Conservation (phyloP, 2,329 filamentous ascomycete species). For the Tolypocladium inflatum region DNA sequence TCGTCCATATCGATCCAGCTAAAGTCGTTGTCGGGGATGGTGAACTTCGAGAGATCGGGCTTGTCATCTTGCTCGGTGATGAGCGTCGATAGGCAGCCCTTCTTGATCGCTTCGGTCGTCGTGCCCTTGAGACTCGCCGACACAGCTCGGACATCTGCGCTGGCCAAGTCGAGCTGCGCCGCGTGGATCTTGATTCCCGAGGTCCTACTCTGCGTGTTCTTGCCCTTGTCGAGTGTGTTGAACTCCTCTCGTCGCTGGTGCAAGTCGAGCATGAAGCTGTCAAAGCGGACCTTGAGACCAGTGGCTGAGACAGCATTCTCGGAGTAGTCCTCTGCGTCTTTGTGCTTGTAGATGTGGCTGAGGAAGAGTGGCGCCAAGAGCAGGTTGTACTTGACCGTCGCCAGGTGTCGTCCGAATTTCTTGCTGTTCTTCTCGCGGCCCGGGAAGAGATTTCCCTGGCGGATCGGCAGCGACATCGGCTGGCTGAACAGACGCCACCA, state of each 20-base stretch:
- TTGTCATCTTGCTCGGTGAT: constrained; percentile 46
- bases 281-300: constrained; percentile 89
- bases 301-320: constrained; percentile 77
- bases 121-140: constrained; percentile 83
- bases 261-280: constrained; percentile 95
- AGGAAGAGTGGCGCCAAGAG: constrained; percentile 87
- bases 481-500: constrained; percentile 98
- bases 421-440: constrained; percentile 94
- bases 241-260: constrained; percentile 93
- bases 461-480: constrained; percentile 86
- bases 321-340: constrained; percentile 79
- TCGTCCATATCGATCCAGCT: constrained; percentile 99
- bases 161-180: constrained; percentile 83
- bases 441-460: constrained; percentile 85
- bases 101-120: constrained; percentile 64
- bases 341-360: constrained; percentile 97
- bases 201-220: constrained; percentile 68
- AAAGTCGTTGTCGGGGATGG: constrained; percentile 88
- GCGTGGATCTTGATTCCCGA: constrained; percentile 94
- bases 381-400: constrained; percentile 97
- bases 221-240: constrained; percentile 67
- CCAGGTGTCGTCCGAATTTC: constrained; percentile 92
- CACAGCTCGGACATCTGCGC: constrained; percentile 85
- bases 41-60: constrained; percentile 77
- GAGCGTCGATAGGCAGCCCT: constrained; percentile 40